A percentile compares a stretch with the other conserved stretches of the same genome.
Evolutionary conservation across 2,329 filamentous ascomycete genomes (phyloP).

Genomic region (Fusarium liriodendri): DNA sequence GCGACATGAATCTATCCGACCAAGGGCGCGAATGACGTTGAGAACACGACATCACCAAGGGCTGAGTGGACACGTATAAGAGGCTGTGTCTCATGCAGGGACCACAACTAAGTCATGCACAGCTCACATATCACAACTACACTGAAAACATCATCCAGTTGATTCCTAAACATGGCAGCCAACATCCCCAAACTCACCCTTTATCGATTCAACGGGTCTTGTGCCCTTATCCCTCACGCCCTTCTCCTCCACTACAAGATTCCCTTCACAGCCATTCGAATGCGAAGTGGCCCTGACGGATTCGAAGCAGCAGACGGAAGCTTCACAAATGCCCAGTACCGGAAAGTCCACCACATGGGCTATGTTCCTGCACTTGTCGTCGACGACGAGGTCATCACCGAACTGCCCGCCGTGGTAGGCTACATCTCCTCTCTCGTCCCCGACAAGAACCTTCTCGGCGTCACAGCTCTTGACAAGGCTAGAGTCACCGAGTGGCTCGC

Average conservation of each 20-base stretch:
- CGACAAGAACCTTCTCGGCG: conserved; percentile 35
- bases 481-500: conserved; percentile 47
- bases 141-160: neutral
- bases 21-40: neutral
- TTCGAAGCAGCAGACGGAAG: conserved; percentile 46
- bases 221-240: conserved; percentile 44
- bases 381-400: conserved; percentile 46
- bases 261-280: conserved; percentile 34
- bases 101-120: neutral
- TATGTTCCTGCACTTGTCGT: conserved; percentile 48
- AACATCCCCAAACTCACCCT: conserved; percentile 42
- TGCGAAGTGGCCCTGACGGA: conserved; percentile 32
- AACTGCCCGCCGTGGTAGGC: conserved; percentile 47
- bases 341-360: conserved; percentile 44
- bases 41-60: neutral
- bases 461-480: conserved; percentile 30
- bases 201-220: conserved; percentile 46
- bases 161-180: fast-evolving
- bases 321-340: conserved; percentile 45
- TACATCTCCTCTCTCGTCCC: conserved; percentile 46
- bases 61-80: neutral
- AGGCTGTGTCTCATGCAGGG: neutral
- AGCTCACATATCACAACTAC: neutral
- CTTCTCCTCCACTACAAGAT: conserved; percentile 47
- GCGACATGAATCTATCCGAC: neutral